These are phyloP conservation scores for Saturnispora zaruensis DNA, from an alignment of 805 yeast genomes.

Conservation along the genomic window DNA sequence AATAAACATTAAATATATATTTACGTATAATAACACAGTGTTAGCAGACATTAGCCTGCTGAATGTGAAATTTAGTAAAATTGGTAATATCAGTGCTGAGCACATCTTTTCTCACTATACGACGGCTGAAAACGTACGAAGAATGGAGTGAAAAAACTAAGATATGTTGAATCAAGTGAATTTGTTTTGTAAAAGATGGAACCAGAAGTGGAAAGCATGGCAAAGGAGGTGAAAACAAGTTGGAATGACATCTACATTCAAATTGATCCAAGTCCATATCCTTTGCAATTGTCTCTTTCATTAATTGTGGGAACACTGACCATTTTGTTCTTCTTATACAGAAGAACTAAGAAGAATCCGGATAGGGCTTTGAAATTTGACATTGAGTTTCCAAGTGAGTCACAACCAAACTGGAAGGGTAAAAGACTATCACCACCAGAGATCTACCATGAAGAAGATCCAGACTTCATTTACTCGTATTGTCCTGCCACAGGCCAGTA, in stretches of 20 bases:
- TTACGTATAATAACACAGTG: too few species aligned
- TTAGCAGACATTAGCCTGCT: background rate
- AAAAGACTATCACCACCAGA: conserved; percentile 60
- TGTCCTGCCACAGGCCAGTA: conserved; percentile 96
- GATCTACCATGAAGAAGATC: conserved; percentile 51
- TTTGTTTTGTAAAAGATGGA: background rate
- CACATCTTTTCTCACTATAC: background rate
- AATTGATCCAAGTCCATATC: conserved; percentile 14
- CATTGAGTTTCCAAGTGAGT: conserved; percentile 61
- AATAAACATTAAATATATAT: too few species aligned
- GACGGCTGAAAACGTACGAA: background rate
- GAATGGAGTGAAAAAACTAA: background rate
- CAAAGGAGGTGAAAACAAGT: background rate
- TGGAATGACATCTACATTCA: conserved; percentile 2
- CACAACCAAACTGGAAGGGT: conserved; percentile 89
- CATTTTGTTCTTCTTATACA: conserved; percentile 15
- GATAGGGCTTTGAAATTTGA: conserved; percentile 39
- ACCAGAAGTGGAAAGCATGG: background rate
- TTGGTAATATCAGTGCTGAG: background rate
- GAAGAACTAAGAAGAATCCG: conserved; percentile 19
- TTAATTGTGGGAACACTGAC: conserved; percentile 21
- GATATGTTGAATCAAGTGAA: background rate
- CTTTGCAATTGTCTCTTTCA: conserved; percentile 26
- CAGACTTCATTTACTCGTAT: conserved; percentile 65
- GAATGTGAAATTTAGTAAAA: too few species aligned